Base-by-base conservation (phyloP, 2,329 filamentous ascomycete genomes). In the Trichophaea hybrida region DNA sequence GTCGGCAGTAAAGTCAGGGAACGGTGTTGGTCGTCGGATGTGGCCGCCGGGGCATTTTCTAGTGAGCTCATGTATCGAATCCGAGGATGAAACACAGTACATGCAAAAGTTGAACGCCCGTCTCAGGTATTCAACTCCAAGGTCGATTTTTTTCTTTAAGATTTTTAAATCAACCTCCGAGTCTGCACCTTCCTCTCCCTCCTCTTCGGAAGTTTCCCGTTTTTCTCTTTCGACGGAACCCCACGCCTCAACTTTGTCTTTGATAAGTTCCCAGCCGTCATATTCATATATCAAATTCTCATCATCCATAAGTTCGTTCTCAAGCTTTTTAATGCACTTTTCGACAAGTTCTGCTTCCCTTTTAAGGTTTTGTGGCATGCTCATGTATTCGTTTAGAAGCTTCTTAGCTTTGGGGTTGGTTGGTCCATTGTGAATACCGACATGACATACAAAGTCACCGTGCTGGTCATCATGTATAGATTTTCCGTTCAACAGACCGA, bases 91-190 rank as follows among this genome's bases (percentile, higher is more conserved):
- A 4, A 98, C 94, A 72, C 93, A 98, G 76, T 97, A 98, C 77
- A 98, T 96, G 76, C 93, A 98, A 75, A 98, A 97, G 74, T 93
- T 96, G 78, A 94, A 94, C 56, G 98, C 93, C 13, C 93, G 84
- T 56, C 93, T 88, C 61, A 98, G 79, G 71, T 98, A 98, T 74
- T 98, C 93, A 57, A 97, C 93, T 72, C 95, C 79, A 38, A 98
- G 77, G 73, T 98, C 93, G 54, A 98, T 81, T 69, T 93, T 90
- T 77, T 98, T 97, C 77, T 94, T 93, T 88, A 68, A 94, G 88
- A 67, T 98, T 91, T 37, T 84, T 33, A 78, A 80, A 15, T 79
- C 81, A 64, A 77, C 77, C 57, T 78, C 81, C 44, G 84, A 84
- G 15, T 83, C 85, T 61, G 89, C 88, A 61, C 93, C 88, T 34